Conservation (phyloP, 352 stramenopile species). For the Phytophthora palmivora region DNA sequence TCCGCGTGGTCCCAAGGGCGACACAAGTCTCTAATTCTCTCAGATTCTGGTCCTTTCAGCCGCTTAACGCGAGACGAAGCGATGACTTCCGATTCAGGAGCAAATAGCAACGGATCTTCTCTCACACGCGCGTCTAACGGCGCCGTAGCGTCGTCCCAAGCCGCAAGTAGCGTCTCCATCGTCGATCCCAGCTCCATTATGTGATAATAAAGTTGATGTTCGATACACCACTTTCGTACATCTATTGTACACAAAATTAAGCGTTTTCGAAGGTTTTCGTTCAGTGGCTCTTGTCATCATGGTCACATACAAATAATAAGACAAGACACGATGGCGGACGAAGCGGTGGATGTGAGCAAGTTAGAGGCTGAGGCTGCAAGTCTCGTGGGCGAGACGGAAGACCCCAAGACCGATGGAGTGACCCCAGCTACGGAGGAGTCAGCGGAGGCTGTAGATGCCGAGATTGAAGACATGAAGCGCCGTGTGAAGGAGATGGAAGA, state of each 20-base stretch:
- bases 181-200: slow-evolving; percentile 6
- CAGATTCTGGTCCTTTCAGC: neutral
- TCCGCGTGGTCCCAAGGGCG: slow-evolving; percentile 56
- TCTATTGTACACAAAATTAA: neutral
- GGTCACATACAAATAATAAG: slow-evolving; percentile 35
- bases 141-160: slow-evolving; percentile 45
- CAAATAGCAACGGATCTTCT: slow-evolving; percentile 34
- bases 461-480: slow-evolving; percentile 89
- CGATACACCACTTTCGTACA: neutral
- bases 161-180: slow-evolving; percentile 35
- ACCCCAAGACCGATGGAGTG: slow-evolving; percentile 11
- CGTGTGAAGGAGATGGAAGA: slow-evolving; percentile 86
- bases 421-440: slow-evolving; percentile 30
- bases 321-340: slow-evolving; percentile 40
- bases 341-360: slow-evolving; percentile 59
- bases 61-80: slow-evolving; percentile 4
- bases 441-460: slow-evolving; percentile 56
- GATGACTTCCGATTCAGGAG: slow-evolving; percentile 1
- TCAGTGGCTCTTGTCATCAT: neutral
- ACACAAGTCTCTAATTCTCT: slow-evolving; percentile 16
- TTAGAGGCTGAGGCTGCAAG: slow-evolving; percentile 57
- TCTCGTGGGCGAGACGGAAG: slow-evolving; percentile 35
- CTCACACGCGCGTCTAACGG: slow-evolving; percentile 35
- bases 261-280: neutral
- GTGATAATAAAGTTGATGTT: slow-evolving; percentile 10